These are phyloP conservation scores for Sordariomycetes sp. DNA, from an alignment of 2,329 filamentous ascomycete species.

Conservation along the genomic window DNA sequence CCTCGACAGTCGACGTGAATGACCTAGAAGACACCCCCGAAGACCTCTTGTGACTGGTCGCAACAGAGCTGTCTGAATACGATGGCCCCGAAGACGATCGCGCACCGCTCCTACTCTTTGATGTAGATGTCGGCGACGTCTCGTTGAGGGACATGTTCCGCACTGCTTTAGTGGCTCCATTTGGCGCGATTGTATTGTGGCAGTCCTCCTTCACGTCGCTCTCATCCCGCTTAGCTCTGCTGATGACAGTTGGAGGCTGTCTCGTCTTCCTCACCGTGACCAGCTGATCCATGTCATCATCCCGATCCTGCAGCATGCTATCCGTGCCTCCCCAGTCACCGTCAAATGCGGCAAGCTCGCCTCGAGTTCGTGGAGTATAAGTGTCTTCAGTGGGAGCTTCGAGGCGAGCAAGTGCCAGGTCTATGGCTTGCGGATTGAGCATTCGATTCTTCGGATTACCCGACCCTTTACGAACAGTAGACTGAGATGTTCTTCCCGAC, in stretches of 20 bases:
- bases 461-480: constrained; percentile 29
- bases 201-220: constrained; percentile 28
- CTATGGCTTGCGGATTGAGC: constrained; percentile 23
- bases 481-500: constrained; percentile 33
- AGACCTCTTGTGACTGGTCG: constrained; percentile 35
- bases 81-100: constrained; percentile 18
- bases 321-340: constrained; percentile 44
- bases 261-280: constrained; percentile 40
- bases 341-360: constrained; percentile 47
- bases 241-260: constrained; percentile 39
- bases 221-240: constrained; percentile 15
- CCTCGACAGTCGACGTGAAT: constrained; percentile 46
- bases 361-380: constrained; percentile 30
- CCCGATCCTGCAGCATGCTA: constrained; percentile 40
- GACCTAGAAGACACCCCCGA: constrained; percentile 48
- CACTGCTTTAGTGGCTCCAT: constrained; percentile 40
- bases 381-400: constrained; percentile 28
- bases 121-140: constrained; percentile 22
- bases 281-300: constrained; percentile 43
- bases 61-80: constrained; percentile 27
- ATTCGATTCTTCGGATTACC: constrained; percentile 9
- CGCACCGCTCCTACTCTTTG: constrained; percentile 18
- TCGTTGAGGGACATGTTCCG: constrained; percentile 37
- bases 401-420: constrained; percentile 31
- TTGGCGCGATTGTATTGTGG: constrained; percentile 36